Conservation (phyloP, 2,329 filamentous ascomycete genomes). For the Calonectria pseudoreteaudii region DNA sequence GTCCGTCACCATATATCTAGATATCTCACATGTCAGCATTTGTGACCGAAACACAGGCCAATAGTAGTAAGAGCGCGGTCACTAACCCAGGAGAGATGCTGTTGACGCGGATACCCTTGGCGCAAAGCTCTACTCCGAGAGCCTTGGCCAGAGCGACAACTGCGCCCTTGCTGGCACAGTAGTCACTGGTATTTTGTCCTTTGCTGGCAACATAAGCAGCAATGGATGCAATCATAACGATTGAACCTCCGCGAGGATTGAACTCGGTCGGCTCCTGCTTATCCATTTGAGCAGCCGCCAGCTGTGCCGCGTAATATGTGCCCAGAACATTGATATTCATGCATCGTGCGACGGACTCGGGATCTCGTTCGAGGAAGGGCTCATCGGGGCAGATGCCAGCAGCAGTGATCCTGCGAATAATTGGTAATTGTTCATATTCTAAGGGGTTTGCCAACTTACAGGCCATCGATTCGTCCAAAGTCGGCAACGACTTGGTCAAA, state of each 20-base stretch:
- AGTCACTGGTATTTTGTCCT: conserved; percentile 49
- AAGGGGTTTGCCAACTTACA: background rate
- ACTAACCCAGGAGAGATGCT: conserved; percentile 49
- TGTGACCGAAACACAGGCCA: too few species aligned
- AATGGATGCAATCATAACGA: conserved; percentile 49
- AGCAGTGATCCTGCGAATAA: conserved; percentile 36
- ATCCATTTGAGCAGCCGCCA: conserved; percentile 50
- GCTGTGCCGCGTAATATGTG: conserved; percentile 51
- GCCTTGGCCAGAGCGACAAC: conserved; percentile 57
- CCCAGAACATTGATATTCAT: conserved; percentile 45
- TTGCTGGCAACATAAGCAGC: conserved; percentile 46
- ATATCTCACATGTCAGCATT: background rate
- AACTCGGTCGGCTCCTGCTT: conserved; percentile 40
- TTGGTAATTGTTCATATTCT: background rate
- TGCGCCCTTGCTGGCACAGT: conserved; percentile 60
- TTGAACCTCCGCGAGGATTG: conserved; percentile 43
- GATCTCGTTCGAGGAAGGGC: conserved; percentile 42
- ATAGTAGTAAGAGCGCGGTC: too few species aligned
- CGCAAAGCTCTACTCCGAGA: conserved; percentile 50
- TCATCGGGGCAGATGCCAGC: conserved; percentile 45
- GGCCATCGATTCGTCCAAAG: conserved; percentile 30
- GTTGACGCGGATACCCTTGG: conserved; percentile 46
- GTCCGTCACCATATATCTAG: conserved; percentile 49
- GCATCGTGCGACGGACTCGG: conserved; percentile 38
- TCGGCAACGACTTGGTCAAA: conserved; percentile 24